Percentiles rank a stretch among this genome's conserved stretches.
phyloP scores from a whole-genome alignment of 257 asterid genomes.

The Cinchona pubescens region DNA sequence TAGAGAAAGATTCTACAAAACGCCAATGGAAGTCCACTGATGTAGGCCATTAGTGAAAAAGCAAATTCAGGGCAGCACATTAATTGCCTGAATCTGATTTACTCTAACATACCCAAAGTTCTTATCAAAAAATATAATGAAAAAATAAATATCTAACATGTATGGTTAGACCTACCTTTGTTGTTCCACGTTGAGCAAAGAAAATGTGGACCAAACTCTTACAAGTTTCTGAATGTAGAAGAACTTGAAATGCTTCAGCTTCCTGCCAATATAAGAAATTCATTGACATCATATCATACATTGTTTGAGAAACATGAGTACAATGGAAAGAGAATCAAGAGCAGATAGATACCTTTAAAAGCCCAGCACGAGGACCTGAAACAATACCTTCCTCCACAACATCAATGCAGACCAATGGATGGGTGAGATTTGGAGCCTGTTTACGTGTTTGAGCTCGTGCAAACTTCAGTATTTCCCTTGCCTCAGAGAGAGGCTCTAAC shows the following conservation, averaged over 20 bases:
- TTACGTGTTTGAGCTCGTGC: conserved; percentile 85
- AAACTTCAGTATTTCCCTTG: conserved; percentile 77
- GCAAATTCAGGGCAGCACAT: not conserved
- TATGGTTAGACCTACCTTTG: conserved; percentile 48
- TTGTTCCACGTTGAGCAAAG: conserved; percentile 96
- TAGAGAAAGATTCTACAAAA: not conserved
- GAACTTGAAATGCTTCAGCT: conserved; percentile 77
- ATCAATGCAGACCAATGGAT: conserved; percentile 87
- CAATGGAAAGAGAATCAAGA: conserved; percentile 12
- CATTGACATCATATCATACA: conserved; percentile 2
- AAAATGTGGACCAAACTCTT: conserved; percentile 90
- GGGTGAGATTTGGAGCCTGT: conserved; percentile 83
- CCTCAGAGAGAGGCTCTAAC: conserved; percentile 82
- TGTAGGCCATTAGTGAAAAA: not conserved
- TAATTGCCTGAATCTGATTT: not conserved
- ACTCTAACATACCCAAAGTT: not conserved
- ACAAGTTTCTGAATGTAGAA: conserved; percentile 74
- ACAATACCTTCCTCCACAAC: conserved; percentile 86
- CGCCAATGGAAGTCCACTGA: not conserved
- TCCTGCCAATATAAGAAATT: conserved; percentile 49
- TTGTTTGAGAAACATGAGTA: not conserved
- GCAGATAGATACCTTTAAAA: conserved; percentile 60
- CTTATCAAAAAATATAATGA: not conserved
- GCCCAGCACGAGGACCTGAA: conserved; percentile 85
- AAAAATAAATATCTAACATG: not conserved